Evolutionary conservation across 2,329 filamentous ascomycete genomes (phyloP).

Genomic region (Penicillium italicum): DNA sequence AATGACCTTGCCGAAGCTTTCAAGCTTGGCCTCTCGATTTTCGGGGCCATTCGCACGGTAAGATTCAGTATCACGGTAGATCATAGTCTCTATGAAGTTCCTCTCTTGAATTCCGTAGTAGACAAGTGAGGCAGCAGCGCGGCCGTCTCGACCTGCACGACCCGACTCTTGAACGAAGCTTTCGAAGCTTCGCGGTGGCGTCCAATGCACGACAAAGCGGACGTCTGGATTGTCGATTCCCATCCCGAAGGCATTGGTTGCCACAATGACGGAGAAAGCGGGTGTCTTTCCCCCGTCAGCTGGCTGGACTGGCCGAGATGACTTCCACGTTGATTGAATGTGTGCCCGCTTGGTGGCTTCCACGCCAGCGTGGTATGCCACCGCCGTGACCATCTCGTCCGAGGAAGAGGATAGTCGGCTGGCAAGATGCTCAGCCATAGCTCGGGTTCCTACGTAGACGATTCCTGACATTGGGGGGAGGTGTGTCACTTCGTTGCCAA

Average conservation of each 20-base stretch:
- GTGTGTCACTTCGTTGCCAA: conserved; percentile 26
- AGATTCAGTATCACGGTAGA: conserved; percentile 27
- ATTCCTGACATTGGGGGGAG: conserved; percentile 45
- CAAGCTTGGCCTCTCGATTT: conserved; percentile 47
- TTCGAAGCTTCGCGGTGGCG: conserved; percentile 88
- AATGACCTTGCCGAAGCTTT: conserved; percentile 66
- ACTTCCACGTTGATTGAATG: conserved; percentile 48
- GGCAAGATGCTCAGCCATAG: conserved; percentile 42
- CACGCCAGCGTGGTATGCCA: conserved; percentile 56
- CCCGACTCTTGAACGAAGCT: conserved; percentile 96
- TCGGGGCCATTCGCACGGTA: conserved; percentile 39
- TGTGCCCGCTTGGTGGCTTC: conserved; percentile 67
- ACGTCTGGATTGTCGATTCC: conserved; percentile 95
- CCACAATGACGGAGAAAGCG: conserved; percentile 87
- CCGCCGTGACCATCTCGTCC: conserved; percentile 38
- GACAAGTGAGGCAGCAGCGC: conserved; percentile 79
- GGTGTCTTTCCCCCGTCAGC: conserved; percentile 34
- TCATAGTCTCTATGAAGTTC: conserved; percentile 59
- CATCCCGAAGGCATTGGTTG: conserved; percentile 96
- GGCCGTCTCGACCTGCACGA: conserved; percentile 83
- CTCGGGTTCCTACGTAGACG: conserved; percentile 45
- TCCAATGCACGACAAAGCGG: conserved; percentile 92
- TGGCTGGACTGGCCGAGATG: conserved; percentile 14
- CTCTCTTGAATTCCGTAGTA: conserved; percentile 89
- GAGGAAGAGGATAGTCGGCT: conserved; percentile 27